Conservation (phyloP, 2,329 filamentous ascomycete genomes). For the Sporothrix pallida region DNA sequence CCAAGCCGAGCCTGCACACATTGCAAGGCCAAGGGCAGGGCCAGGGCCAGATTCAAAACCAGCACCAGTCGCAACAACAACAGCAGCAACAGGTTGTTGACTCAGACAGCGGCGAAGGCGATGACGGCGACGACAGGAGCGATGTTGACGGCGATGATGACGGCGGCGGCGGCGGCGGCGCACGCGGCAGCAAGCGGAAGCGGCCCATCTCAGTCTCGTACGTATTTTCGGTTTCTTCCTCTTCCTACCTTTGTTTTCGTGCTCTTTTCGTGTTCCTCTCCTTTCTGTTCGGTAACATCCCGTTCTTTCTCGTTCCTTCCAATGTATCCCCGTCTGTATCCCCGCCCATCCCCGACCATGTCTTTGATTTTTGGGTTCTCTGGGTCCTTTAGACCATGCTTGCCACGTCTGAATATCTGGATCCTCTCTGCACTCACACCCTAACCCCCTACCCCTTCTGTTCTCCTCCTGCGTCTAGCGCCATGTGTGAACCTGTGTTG, state of each 20-base stretch:
- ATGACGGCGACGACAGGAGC: slow-evolving; percentile 46
- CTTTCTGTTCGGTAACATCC: background rate
- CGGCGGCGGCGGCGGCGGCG: slow-evolving; percentile 53
- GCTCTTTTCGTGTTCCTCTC: slow-evolving; percentile 30
- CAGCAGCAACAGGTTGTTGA: slow-evolving; percentile 32
- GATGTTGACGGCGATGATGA: slow-evolving; percentile 55
- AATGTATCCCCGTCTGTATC: background rate
- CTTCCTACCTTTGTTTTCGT: slow-evolving; percentile 24
- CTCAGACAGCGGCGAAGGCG: slow-evolving; percentile 44
- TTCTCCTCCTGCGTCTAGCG: slow-evolving; percentile 24
- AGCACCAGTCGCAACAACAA: slow-evolving; percentile 20
- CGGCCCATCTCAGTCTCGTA: slow-evolving; percentile 67
- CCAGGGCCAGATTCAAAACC: background rate
- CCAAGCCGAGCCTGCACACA: slow-evolving; percentile 28
- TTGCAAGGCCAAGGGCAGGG: slow-evolving; percentile 12
- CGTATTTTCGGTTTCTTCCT: slow-evolving; percentile 40
- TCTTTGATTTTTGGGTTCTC: background rate
- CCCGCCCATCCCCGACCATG: background rate
- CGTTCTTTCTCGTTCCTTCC: background rate
- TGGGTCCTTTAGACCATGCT: background rate
- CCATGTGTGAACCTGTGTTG: slow-evolving; percentile 9
- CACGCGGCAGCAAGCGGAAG: slow-evolving; percentile 61
- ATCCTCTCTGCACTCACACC: background rate
- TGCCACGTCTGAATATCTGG: background rate
- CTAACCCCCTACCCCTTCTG: background rate